Conservation (phyloP, 2,329 filamentous ascomycete species). For the Clonostachys chloroleuca region DNA sequence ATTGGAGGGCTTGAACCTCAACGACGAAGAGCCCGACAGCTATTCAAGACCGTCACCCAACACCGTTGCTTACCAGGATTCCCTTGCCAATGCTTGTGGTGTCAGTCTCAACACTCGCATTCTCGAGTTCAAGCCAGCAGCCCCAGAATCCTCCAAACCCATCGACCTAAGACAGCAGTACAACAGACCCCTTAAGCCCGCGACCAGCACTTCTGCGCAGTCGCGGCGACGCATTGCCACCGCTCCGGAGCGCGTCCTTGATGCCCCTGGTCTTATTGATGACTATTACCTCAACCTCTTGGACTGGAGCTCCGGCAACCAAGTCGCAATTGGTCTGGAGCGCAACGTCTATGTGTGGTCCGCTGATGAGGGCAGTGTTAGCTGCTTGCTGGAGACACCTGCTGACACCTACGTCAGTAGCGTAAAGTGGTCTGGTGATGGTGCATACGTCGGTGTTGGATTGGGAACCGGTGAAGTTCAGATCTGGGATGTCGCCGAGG, state of each 20-base stretch:
- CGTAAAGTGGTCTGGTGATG: constrained; percentile 97
- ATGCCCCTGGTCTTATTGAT: constrained; percentile 92
- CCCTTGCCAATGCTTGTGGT: constrained; percentile 84
- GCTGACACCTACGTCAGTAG: constrained; percentile 95
- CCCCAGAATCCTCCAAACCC: constrained; percentile 97
- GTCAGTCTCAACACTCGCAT: constrained; percentile 93
- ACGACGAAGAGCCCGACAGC: constrained; percentile 61
- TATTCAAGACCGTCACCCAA: constrained; percentile 82
- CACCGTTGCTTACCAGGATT: constrained; percentile 86
- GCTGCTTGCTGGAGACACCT: constrained; percentile 80
- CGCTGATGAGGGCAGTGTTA: constrained; percentile 85
- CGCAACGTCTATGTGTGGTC: constrained; percentile 99
- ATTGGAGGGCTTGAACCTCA: constrained; percentile 73
- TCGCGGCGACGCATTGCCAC: constrained; percentile 90
- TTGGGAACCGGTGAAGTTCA: constrained; percentile 95
- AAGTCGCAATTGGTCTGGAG: constrained; percentile 95
- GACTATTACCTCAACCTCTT: constrained; percentile 99
- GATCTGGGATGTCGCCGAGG: constrained; percentile 98
- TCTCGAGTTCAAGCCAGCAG: constrained; percentile 94
- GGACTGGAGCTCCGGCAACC: constrained; percentile 97
- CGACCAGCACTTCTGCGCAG: constrained; percentile 71
- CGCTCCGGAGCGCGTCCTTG: constrained; percentile 90
- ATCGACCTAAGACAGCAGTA: constrained; percentile 97
- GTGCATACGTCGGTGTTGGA: constrained; percentile 92
- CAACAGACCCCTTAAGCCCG: constrained; percentile 87